Percentiles rank a stretch among this genome's conserved stretches.
Evolutionary conservation across 1,139 yeast species (phyloP).

Genomic region (Geotrichum europaeum): DNA sequence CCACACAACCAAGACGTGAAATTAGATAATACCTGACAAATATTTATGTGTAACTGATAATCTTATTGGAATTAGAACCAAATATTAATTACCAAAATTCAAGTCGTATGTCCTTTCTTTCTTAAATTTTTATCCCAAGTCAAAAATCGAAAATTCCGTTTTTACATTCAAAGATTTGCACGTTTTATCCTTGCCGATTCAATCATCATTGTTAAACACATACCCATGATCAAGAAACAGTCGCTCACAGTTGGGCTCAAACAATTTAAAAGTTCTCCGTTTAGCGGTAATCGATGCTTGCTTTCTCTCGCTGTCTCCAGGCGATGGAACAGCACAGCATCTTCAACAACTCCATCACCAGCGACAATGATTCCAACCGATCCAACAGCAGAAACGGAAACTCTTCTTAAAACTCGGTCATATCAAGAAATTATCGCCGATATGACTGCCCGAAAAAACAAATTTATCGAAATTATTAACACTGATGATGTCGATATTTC

Average conservation of each 20-base stretch:
- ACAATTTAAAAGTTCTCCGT: not conserved
- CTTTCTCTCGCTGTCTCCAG: not conserved
- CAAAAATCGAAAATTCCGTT: not conserved
- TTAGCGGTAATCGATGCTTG: not conserved
- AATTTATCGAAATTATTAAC: conserved; percentile 6
- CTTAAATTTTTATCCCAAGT: not conserved
- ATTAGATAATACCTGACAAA: too few species aligned
- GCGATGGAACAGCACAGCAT: not conserved
- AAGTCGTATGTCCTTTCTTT: not conserved
- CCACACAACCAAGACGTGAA: too few species aligned
- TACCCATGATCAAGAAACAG: not conserved
- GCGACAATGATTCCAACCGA: not conserved
- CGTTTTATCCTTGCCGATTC: not conserved
- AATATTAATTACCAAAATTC: not conserved
- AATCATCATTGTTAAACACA: not conserved
- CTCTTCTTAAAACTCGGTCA: conserved; percentile 2
- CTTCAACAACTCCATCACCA: not conserved
- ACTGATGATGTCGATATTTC: conserved; percentile 4
- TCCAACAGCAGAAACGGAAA: not conserved
- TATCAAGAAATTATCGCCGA: conserved; percentile 12
- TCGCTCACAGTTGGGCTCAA: not conserved
- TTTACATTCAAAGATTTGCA: not conserved
- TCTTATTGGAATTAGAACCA: not conserved
- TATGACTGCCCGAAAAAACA: conserved; percentile 11
- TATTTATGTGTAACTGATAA: too few species aligned